Evolutionary conservation across 1,284 basidiomycete genomes (phyloP).

Genomic region (Sanghuangporus sanghuang): DNA sequence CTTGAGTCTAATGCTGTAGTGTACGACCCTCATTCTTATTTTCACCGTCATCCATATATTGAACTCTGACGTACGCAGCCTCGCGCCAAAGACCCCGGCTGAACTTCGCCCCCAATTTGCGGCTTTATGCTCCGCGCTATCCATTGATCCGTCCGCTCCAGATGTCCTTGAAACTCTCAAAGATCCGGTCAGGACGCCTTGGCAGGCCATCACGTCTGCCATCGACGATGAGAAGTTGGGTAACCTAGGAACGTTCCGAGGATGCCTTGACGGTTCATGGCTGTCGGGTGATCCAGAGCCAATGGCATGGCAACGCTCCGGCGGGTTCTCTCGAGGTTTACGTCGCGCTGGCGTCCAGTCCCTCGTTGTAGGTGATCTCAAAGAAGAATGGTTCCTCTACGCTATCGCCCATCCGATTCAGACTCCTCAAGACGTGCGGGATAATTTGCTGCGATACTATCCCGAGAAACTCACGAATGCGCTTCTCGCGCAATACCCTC

Average conservation of each 20-base stretch:
- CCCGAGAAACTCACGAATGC: constrained; percentile 38
- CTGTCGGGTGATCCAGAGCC: constrained; percentile 44
- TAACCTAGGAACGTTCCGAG: constrained; percentile 62
- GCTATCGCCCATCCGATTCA: constrained; percentile 58
- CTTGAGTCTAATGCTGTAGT: constrained; percentile 72
- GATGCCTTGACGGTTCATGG: constrained; percentile 54
- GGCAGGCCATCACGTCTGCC: constrained; percentile 43
- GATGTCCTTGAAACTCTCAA: constrained; percentile 45
- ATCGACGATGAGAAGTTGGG: constrained; percentile 55
- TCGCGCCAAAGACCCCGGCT: constrained; percentile 49
- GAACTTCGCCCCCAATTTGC: constrained; percentile 59
- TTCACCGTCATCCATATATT: background rate
- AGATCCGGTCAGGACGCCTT: constrained; percentile 43
- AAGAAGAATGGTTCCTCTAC: constrained; percentile 76
- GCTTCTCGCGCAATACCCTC: constrained; percentile 42
- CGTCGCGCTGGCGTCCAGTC: constrained; percentile 52
- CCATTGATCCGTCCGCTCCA: constrained; percentile 46
- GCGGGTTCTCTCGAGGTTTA: constrained; percentile 50
- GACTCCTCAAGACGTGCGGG: constrained; percentile 41
- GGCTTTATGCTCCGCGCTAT: constrained; percentile 50
- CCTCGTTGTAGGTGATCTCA: constrained; percentile 61
- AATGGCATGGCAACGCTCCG: constrained; percentile 66
- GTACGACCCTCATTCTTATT: constrained; percentile 30
- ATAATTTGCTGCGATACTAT: constrained; percentile 62
- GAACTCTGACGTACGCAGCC: constrained; percentile 23